Percentiles rank a stretch among this genome's conserved stretches.
Conservation (phyloP, 2,329 filamentous ascomycete species). For the Venturia asperata region DNA sequence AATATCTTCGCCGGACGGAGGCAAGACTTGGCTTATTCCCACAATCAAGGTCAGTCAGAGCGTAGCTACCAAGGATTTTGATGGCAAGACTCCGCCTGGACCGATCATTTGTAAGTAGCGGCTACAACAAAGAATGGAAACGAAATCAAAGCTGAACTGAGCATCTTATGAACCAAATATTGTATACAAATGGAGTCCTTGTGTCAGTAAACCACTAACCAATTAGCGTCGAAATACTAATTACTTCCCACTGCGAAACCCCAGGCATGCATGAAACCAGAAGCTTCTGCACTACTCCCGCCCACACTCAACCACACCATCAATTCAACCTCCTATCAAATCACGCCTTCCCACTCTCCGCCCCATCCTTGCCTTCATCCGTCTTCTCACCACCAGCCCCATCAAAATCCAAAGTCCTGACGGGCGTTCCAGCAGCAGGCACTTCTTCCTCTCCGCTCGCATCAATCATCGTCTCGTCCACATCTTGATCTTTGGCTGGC, state of each 20-base stretch:
- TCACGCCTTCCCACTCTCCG: no score
- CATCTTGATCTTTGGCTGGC: neutral
- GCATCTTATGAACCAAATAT: no score
- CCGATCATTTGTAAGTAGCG: neutral
- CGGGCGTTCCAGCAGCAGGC: neutral
- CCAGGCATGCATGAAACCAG: no score
- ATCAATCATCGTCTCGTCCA: neutral
- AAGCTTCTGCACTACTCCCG: no score
- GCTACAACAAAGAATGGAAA: neutral
- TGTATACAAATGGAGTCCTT: neutral
- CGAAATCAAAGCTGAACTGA: neutral
- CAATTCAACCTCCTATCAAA: no score
- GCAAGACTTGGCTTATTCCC: slow-evolving; percentile 15
- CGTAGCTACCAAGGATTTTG: slow-evolving; percentile 8
- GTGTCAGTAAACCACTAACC: neutral
- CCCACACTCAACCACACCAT: no score
- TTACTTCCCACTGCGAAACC: no score
- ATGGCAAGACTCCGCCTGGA: neutral
- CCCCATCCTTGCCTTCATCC: no score
- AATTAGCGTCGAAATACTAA: neutral
- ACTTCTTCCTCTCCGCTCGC: neutral
- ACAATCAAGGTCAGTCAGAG: slow-evolving; percentile 17
- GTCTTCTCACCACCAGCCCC: neutral
- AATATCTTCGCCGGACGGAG: slow-evolving; percentile 10
- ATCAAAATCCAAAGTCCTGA: neutral